Evolutionary conservation across 495 filamentous ascomycete species (phyloP).

Genomic region (Penicillium dipodomyicola): DNA sequence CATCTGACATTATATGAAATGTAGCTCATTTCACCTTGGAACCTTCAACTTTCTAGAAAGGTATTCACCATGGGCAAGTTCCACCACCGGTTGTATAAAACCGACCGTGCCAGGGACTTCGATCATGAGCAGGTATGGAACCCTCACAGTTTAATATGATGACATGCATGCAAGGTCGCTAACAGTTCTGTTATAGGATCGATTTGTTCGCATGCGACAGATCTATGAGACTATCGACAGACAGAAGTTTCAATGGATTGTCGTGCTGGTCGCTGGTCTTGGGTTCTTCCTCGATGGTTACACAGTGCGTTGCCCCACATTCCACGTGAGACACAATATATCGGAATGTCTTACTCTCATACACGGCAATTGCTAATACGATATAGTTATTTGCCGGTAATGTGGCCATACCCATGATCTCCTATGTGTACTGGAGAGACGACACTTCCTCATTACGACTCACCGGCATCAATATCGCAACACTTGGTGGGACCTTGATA

Average conservation of each 20-base stretch:
- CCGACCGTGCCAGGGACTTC: conserved; percentile 49
- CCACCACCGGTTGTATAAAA: conserved; percentile 45
- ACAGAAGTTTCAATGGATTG: conserved; percentile 47
- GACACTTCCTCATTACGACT: conserved; percentile 36
- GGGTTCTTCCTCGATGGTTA: conserved; percentile 71
- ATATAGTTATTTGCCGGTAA: conserved; percentile 60
- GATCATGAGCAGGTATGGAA: conserved; percentile 46
- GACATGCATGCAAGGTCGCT: neutral
- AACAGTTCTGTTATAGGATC: conserved; percentile 31
- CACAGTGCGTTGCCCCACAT: conserved; percentile 45
- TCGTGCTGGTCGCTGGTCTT: conserved; percentile 59
- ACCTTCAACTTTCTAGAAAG: neutral
- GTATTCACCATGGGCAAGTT: conserved; percentile 36
- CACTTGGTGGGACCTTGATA: conserved; percentile 55
- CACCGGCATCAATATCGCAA: conserved; percentile 58
- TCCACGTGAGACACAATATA: neutral
- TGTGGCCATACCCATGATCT: conserved; percentile 58
- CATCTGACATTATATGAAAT: conserved; percentile 1
- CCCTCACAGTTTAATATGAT: neutral
- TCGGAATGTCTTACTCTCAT: neutral
- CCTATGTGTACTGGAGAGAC: conserved; percentile 60
- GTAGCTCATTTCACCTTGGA: conserved; percentile 1
- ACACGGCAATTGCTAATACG: conserved; percentile 6
- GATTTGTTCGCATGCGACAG: conserved; percentile 48
- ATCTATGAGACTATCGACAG: conserved; percentile 51